These are phyloP conservation scores for Diddensiella transvaalensis DNA, from an alignment of 805 yeast genomes.

Conservation along the genomic window DNA sequence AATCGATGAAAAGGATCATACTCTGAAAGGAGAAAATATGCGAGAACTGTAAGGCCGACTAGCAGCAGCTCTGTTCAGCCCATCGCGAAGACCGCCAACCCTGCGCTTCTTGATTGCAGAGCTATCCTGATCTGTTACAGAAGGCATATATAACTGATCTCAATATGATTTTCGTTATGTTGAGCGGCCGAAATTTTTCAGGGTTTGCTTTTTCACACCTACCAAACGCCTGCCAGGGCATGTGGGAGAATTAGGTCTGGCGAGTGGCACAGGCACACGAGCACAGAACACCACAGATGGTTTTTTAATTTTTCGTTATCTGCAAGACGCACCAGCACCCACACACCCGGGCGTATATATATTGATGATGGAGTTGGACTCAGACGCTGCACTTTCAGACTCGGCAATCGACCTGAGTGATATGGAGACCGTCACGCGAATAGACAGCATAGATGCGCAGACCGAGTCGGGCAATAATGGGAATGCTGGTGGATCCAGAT, in stretches of 20 bases:
- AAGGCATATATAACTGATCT: neutral
- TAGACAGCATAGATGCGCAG: conserved; percentile 10
- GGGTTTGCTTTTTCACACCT: too few species aligned
- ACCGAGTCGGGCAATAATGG: neutral
- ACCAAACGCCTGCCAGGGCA: neutral
- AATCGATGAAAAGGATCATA: conserved; percentile 26
- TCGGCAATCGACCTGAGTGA: conserved; percentile 1
- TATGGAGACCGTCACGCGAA: conserved; percentile 12
- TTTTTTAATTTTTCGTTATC: too few species aligned
- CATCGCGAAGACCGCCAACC: too few species aligned
- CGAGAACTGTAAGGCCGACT: conserved; percentile 44
- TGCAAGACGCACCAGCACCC: too few species aligned
- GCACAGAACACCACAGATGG: too few species aligned
- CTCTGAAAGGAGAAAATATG: conserved; percentile 82
- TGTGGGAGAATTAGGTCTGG: neutral
- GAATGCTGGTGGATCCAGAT: conserved; percentile 5
- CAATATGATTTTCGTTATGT: neutral
- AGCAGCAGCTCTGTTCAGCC: too few species aligned
- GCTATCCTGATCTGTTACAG: neutral
- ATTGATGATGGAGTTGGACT: conserved; percentile 3
- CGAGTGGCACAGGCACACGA: neutral
- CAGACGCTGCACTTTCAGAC: conserved; percentile 1
- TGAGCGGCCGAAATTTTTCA: neutral
- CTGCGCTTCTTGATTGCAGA: neutral
- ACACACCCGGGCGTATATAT: too few species aligned